Evolutionary conservation across 352 stramenopile genomes (phyloP).

Genomic region (Phytophthora tubulina): DNA sequence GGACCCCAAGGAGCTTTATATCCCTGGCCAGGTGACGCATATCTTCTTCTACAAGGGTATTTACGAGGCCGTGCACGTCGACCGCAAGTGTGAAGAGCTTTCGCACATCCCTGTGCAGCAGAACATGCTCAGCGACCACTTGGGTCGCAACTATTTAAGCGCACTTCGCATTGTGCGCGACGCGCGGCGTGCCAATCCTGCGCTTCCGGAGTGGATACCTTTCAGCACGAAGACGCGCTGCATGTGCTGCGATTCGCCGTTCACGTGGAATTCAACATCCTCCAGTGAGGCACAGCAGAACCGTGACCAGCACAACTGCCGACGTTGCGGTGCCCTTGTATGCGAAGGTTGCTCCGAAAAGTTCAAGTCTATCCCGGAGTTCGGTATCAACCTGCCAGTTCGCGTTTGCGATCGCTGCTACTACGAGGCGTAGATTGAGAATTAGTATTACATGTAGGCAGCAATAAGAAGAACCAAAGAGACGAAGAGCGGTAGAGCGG

Average conservation of each 20-base stretch:
- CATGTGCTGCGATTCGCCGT: conserved; percentile 90
- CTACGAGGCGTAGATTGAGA: conserved; percentile 66
- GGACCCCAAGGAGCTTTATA: conserved; percentile 81
- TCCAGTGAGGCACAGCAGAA: conserved; percentile 90
- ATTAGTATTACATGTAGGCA: background rate
- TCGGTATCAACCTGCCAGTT: conserved; percentile 87
- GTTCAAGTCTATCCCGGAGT: conserved; percentile 85
- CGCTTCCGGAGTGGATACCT: conserved; percentile 73
- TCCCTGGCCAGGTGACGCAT: conserved; percentile 79
- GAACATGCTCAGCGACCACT: conserved; percentile 90
- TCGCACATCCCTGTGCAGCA: conserved; percentile 83
- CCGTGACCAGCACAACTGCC: conserved; percentile 92
- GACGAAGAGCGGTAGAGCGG: conserved; percentile 5
- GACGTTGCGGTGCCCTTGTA: conserved; percentile 80
- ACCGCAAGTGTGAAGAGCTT: conserved; percentile 77
- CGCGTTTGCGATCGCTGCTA: conserved; percentile 90
- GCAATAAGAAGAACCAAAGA: background rate
- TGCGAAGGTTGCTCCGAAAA: conserved; percentile 90
- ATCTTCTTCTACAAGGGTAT: conserved; percentile 84
- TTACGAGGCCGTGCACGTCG: conserved; percentile 85
- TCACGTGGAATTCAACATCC: conserved; percentile 93
- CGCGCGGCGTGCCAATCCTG: conserved; percentile 60
- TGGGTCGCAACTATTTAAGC: conserved; percentile 83
- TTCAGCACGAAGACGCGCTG: conserved; percentile 88
- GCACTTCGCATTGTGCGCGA: conserved; percentile 86